Conservation (phyloP, 2,329 filamentous ascomycete genomes). For the Stromatinia cepivora region DNA sequence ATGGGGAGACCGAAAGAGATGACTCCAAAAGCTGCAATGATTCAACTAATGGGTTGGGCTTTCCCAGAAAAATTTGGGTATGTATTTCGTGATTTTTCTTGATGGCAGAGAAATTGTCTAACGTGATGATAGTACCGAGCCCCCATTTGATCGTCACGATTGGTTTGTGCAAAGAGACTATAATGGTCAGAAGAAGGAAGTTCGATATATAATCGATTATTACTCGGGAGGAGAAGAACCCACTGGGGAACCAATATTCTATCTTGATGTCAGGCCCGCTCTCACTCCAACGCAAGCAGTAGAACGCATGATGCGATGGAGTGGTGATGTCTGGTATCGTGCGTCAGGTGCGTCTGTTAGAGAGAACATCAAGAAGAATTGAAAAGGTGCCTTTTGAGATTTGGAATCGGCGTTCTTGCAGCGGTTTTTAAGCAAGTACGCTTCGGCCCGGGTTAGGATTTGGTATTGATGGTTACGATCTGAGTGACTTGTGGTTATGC, state of each 20-base stretch:
- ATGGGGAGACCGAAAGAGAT: conserved; percentile 85
- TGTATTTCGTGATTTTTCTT: conserved; percentile 39
- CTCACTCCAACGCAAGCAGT: conserved; percentile 76
- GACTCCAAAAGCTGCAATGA: conserved; percentile 86
- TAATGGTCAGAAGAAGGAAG: conserved; percentile 66
- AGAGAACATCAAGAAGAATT: conserved; percentile 31
- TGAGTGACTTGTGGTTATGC: neutral
- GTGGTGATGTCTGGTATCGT: conserved; percentile 85
- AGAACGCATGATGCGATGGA: conserved; percentile 84
- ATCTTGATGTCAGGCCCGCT: conserved; percentile 88
- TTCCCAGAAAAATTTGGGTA: conserved; percentile 80
- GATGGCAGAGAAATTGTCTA: conserved; percentile 18
- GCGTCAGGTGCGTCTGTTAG: conserved; percentile 38
- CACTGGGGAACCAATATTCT: conserved; percentile 91
- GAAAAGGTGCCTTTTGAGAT: conserved; percentile 19
- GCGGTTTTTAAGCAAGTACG: conserved; percentile 4
- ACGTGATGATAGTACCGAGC: conserved; percentile 60
- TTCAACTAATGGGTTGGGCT: conserved; percentile 75
- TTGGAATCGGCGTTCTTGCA: conserved; percentile 14
- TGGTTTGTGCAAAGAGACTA: conserved; percentile 84
- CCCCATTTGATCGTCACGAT: conserved; percentile 95
- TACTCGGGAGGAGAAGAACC: conserved; percentile 75
- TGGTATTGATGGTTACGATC: conserved; percentile 9
- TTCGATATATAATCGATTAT: conserved; percentile 96
- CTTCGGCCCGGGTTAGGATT: neutral